A percentile compares a stretch with the other conserved stretches of the same genome.
Conservation (phyloP, 768 basidiomycete species). For the Tubosaeta brunneosetosa region DNA sequence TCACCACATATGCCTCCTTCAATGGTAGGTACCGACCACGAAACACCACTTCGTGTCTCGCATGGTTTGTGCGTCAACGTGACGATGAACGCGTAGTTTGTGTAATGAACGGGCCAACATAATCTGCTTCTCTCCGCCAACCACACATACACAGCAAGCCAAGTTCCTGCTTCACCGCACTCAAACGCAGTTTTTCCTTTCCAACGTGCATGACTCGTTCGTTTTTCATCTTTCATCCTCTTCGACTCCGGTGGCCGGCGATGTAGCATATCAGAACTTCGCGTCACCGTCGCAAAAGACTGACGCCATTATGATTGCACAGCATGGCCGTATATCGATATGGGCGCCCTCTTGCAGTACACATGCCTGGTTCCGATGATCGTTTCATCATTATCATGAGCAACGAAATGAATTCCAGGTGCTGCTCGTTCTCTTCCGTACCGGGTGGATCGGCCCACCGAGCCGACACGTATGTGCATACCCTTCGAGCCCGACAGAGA, state of each 20-base stretch:
- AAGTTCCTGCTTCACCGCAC: not conserved
- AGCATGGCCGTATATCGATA: not conserved
- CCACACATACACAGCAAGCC: constrained; percentile 2
- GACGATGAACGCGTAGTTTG: not conserved
- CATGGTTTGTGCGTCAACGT: not conserved
- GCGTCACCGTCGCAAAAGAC: not conserved
- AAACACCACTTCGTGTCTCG: not conserved
- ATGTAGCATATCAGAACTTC: not conserved
- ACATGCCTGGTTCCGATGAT: not conserved
- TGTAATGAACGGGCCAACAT: not conserved
- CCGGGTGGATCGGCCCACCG: not conserved
- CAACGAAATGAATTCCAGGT: not conserved
- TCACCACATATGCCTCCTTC: not conserved
- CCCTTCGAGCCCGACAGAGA: not conserved
- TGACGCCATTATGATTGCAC: constrained; percentile 3
- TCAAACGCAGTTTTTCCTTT: not conserved
- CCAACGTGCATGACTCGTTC: not conserved
- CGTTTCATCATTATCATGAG: not conserved
- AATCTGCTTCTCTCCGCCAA: not conserved
- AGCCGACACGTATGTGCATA: not conserved
- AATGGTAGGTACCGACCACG: too few species aligned
- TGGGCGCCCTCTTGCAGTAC: constrained; percentile 1
- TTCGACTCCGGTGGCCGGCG: not conserved
- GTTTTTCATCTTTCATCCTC: not conserved
- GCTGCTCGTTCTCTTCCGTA: not conserved